Base-by-base conservation (phyloP, 495 filamentous ascomycete species). In the Aspergillus bertholletiae region DNA sequence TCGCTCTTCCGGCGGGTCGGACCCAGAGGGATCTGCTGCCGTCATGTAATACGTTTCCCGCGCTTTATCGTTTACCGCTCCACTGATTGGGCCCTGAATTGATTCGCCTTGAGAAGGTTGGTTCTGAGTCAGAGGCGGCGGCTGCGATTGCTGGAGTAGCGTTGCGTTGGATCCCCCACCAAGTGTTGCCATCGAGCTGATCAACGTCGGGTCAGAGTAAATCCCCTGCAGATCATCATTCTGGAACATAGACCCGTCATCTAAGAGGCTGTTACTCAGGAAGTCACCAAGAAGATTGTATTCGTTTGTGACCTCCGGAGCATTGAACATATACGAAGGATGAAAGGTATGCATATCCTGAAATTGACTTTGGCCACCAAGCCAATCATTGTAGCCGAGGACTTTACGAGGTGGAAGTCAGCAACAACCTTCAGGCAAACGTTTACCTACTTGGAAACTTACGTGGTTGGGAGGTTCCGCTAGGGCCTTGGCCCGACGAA, bases 281-380 rank as follows among this genome's bases (percentile, higher is more conserved):
- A 97, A 99, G 69, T 97, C 92, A 60, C 95, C 96, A 56, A 99
- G 82, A 53, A 97, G 77, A 64, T 96, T 96, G 67, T 96, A 97
- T 72, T 99, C 94, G 69, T 90, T 92, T 26, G 88, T 90, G 55
- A 96, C 88, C 69, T 99, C 94, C 53, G 90, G 90, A 23, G 91
- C 86, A 68, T 89, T 90, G 74, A 97, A 93, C 88, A 96, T 92
- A 75, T 94, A 97, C 60, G 88, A 92, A 51, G 91, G 88, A 73
- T 97, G 89, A 63, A 92, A 90, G 61, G 81, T 88, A 73, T 96
- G 91, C 87, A 96, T 95, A 66, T 96, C 92, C 74, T 93, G 87
- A 66, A 88, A 94, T 64, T 89, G 88, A 62, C 84, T 93, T 58
- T 89, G 88, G 62, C 76, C 84, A 49, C 83, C 81, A 74, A 83